These are phyloP conservation scores for Diaporthe sp. DNA, from an alignment of 2,329 filamentous ascomycete species.

Conservation along the genomic window DNA sequence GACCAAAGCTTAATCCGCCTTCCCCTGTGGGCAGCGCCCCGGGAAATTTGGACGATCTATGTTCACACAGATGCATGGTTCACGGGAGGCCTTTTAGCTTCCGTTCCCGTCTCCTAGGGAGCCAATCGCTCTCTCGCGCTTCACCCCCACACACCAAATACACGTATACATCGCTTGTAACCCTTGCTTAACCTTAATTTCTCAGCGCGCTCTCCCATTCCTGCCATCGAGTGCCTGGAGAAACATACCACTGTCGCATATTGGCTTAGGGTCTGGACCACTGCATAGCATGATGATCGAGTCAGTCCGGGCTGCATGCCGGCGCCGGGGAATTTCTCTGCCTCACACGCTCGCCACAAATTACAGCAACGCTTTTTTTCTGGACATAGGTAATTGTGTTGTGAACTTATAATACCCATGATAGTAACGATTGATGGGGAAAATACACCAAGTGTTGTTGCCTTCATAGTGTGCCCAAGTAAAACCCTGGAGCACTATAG, in stretches of 20 bases:
- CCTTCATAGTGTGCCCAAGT: background rate
- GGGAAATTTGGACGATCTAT: background rate
- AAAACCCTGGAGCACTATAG: background rate
- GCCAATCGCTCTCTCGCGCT: slow-evolving; percentile 12
- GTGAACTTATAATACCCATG: too few species aligned
- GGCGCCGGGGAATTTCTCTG: background rate
- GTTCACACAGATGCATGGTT: slow-evolving; percentile 10
- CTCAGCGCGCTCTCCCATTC: background rate
- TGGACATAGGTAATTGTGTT: background rate
- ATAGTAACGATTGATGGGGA: background rate
- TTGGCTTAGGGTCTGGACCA: background rate
- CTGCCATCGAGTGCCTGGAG: background rate
- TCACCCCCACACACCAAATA: background rate
- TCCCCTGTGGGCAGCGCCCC: background rate
- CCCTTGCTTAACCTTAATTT: background rate
- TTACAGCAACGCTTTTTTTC: background rate
- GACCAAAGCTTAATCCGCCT: background rate
- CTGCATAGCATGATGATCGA: slow-evolving; percentile 9
- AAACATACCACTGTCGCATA: background rate
- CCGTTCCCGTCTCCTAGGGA: background rate
- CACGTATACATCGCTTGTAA: background rate
- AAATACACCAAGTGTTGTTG: background rate
- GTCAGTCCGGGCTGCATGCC: background rate
- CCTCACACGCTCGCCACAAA: background rate
- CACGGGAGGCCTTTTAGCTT: slow-evolving; percentile 8